These are phyloP conservation scores for Schizopora paradoxa DNA, from an alignment of 1,284 basidiomycete species.

Conservation along the genomic window DNA sequence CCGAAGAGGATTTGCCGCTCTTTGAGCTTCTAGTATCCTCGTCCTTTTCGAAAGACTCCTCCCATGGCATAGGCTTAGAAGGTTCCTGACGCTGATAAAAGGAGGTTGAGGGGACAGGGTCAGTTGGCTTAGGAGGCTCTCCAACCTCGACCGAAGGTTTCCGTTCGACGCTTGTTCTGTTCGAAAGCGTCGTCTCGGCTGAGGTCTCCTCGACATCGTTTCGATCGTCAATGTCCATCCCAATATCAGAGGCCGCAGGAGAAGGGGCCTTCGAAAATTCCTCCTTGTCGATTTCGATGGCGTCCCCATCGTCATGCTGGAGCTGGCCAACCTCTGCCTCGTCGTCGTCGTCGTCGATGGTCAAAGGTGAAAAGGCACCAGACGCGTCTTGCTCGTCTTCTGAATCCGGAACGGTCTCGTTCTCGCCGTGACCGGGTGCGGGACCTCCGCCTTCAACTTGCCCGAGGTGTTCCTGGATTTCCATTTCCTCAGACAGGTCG, in stretches of 20 bases:
- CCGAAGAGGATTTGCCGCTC: neutral
- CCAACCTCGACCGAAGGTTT: neutral
- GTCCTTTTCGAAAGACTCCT: neutral
- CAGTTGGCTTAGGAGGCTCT: neutral
- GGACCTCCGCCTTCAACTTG: constrained; percentile 5
- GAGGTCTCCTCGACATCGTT: neutral
- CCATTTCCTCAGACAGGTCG: too few species aligned
- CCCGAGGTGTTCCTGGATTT: neutral
- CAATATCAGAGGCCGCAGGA: too few species aligned
- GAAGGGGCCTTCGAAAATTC: too few species aligned
- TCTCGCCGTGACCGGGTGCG: neutral
- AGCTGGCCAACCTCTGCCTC: constrained; percentile 9
- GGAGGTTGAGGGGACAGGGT: constrained; percentile 4
- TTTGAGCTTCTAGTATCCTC: neutral
- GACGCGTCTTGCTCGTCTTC: neutral
- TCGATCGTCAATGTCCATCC: neutral
- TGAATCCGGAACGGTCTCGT: constrained; percentile 1
- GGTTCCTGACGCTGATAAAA: neutral
- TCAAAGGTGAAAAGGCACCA: too few species aligned
- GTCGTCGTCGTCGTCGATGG: too few species aligned
- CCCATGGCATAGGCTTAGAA: neutral
- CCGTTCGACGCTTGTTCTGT: neutral
- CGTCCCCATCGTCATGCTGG: constrained; percentile 5
- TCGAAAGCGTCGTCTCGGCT: neutral
- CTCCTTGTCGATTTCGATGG: too few species aligned